Evolutionary conservation across 176 grass and related monocot genomes (phyloP).

Genomic region (Areca catechu): DNA sequence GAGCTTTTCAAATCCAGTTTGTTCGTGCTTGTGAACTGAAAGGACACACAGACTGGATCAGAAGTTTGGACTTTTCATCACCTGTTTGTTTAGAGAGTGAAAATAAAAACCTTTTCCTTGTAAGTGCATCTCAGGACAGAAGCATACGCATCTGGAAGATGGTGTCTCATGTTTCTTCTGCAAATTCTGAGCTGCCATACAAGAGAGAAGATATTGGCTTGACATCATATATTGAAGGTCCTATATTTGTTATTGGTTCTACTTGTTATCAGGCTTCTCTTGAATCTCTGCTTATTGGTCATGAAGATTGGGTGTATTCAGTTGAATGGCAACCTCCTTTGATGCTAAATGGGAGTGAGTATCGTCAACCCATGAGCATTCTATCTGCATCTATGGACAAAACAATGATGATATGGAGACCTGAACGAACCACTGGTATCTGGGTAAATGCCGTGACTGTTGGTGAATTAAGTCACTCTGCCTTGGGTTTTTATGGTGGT

Average conservation of each 20-base stretch:
- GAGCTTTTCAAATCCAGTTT: constrained; percentile 42
- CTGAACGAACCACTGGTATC: constrained; percentile 76
- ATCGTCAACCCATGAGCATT: constrained; percentile 76
- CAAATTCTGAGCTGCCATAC: constrained; percentile 20
- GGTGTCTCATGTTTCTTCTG: constrained; percentile 30
- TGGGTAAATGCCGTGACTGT: constrained; percentile 90
- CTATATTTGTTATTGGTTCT: constrained; percentile 46
- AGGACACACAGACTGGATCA: constrained; percentile 94
- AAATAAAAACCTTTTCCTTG: constrained; percentile 64
- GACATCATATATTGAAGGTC: constrained; percentile 90
- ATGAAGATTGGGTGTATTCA: constrained; percentile 98
- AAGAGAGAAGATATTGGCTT: constrained; percentile 50
- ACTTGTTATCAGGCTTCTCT: constrained; percentile 62
- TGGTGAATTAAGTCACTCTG: constrained; percentile 82
- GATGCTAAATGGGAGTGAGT: constrained; percentile 32
- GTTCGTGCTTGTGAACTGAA: constrained; percentile 73
- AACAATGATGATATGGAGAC: constrained; percentile 97
- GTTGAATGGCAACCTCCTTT: constrained; percentile 78
- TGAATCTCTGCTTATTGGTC: constrained; percentile 83
- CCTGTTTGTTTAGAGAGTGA: constrained; percentile 39
- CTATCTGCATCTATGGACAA: constrained; percentile 99
- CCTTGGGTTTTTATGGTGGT: constrained; percentile 90
- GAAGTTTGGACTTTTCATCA: constrained; percentile 92
- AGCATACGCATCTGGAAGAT: constrained; percentile 95
- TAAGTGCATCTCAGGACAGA: constrained; percentile 95